phyloP scores from a whole-genome alignment of 2,329 filamentous ascomycete species.

The Coniella lustricola region DNA sequence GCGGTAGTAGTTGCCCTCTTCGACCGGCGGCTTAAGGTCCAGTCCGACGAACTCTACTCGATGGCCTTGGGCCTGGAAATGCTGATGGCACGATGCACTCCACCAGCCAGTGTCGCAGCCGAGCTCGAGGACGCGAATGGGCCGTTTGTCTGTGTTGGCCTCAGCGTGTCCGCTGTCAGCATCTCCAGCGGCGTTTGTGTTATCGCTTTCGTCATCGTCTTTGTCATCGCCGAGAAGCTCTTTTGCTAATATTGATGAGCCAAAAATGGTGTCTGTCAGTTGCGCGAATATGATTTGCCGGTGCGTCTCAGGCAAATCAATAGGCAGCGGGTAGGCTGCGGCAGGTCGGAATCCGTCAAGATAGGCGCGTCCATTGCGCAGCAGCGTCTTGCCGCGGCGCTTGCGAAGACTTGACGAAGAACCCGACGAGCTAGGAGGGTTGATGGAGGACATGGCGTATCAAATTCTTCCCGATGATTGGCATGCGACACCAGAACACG shows the following conservation, averaged over 20 bases:
- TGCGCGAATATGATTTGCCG: slow-evolving; percentile 55
- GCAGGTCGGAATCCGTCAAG: slow-evolving; percentile 11
- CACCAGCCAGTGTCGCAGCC: slow-evolving; percentile 57
- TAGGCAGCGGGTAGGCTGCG: slow-evolving; percentile 54
- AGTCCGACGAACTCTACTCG: slow-evolving; percentile 23
- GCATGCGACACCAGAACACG: background rate
- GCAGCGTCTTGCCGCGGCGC: background rate
- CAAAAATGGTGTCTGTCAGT: slow-evolving; percentile 49
- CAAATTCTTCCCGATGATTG: too few species aligned
- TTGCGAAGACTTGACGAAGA: background rate
- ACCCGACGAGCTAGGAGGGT: background rate
- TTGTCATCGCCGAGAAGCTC: background rate
- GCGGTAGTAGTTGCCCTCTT: background rate
- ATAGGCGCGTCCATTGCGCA: background rate
- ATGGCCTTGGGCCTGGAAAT: slow-evolving; percentile 18
- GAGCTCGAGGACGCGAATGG: slow-evolving; percentile 52
- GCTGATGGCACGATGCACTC: slow-evolving; percentile 36
- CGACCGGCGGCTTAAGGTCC: slow-evolving; percentile 18
- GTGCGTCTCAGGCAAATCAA: slow-evolving; percentile 56
- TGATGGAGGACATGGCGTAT: background rate
- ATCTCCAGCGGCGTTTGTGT: too few species aligned
- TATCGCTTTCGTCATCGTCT: too few species aligned
- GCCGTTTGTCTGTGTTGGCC: slow-evolving; percentile 30
- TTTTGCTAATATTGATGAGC: slow-evolving; percentile 29
- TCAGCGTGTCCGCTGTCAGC: too few species aligned